Evolutionary conservation across 208 protist species (phyloP).

Genomic region (Crithidia expoeki): DNA sequence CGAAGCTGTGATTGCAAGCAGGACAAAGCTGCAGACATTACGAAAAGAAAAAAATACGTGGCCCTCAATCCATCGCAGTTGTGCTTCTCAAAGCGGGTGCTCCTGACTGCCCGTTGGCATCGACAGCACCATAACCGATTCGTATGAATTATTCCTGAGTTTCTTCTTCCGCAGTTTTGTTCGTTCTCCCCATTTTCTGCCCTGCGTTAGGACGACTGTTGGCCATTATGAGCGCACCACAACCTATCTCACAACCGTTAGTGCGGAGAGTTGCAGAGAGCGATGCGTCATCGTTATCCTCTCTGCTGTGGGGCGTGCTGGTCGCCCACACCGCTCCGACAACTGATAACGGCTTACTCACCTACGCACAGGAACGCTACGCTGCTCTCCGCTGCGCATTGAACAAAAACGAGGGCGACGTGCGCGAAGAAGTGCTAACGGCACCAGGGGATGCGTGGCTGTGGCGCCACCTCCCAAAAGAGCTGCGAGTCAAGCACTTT

Average conservation of each 20-base stretch:
- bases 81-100: no score
- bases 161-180: no score
- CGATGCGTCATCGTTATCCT: background rate
- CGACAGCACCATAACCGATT: no score
- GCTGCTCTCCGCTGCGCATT: background rate
- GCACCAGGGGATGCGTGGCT: conserved; percentile 12
- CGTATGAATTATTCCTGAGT: no score
- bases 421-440: background rate
- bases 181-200: no score
- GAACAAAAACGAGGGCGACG: background rate
- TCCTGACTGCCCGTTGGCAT: no score
- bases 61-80: no score
- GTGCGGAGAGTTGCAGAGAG: background rate
- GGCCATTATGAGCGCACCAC: conserved; percentile 9
- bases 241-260: background rate
- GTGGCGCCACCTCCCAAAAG: background rate
- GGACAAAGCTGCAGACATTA: no score
- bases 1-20: no score
- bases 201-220: no score
- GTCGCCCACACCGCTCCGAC: conserved; percentile 21
- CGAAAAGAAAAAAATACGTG: no score
- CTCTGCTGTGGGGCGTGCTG: conserved; percentile 41
- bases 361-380: conserved; percentile 12
- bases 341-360: conserved; percentile 31
- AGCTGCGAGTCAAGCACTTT: background rate